Evolutionary conservation across 768 basidiomycete genomes (phyloP).

Genomic region (Leccinellum rugosiceps): DNA sequence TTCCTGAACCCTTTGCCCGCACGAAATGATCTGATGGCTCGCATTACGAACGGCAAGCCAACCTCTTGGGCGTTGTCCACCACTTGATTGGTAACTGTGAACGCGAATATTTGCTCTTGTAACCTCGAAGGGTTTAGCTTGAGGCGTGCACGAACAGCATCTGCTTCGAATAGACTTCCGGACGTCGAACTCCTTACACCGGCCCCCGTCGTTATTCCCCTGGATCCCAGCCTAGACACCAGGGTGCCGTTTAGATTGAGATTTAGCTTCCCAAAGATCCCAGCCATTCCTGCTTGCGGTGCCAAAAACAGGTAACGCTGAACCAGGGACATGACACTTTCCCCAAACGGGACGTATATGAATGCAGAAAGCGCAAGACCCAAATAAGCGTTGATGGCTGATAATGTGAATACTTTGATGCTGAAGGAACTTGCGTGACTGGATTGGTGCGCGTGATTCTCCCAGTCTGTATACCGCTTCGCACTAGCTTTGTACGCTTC

Average conservation of each 20-base stretch:
- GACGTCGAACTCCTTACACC: conserved; percentile 14
- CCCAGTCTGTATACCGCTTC: conserved; percentile 74
- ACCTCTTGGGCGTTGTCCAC: conserved; percentile 76
- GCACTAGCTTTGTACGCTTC: conserved; percentile 70
- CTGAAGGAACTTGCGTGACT: conserved; percentile 78
- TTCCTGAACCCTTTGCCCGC: conserved; percentile 39
- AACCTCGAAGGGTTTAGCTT: conserved; percentile 70
- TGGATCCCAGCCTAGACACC: conserved; percentile 27
- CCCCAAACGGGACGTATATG: conserved; percentile 92
- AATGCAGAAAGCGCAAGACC: conserved; percentile 93
- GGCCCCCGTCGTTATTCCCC: conserved; percentile 4
- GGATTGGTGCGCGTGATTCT: conserved; percentile 84
- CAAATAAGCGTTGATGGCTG: conserved; percentile 86
- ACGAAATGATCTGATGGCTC: conserved; percentile 51
- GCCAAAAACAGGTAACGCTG: conserved; percentile 30
- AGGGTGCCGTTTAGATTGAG: conserved; percentile 27
- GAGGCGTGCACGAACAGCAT: conserved; percentile 45
- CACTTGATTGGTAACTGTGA: conserved; percentile 84
- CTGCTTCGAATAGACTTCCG: conserved; percentile 47
- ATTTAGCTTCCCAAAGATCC: conserved; percentile 21
- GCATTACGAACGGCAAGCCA: conserved; percentile 73
- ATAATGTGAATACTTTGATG: conserved; percentile 86
- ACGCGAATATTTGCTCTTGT: conserved; percentile 91
- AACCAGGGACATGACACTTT: conserved; percentile 67
- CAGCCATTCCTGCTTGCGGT: conserved; percentile 10